phyloP scores from a whole-genome alignment of 169 alveolate species.

The Cryptosporidium bovis region DNA sequence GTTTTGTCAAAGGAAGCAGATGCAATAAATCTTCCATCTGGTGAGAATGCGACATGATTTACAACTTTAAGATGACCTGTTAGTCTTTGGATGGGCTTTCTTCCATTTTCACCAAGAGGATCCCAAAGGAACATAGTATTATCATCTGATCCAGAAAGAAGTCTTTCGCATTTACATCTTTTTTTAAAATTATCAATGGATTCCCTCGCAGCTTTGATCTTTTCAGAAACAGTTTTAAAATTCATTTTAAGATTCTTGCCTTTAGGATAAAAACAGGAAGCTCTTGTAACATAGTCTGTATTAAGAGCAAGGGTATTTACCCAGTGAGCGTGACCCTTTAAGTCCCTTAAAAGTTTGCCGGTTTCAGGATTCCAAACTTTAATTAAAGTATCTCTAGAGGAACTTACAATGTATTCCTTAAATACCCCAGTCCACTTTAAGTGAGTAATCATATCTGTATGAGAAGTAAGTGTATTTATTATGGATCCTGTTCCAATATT shows the following conservation, averaged over 20 bases:
- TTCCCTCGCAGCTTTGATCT: slow-evolving; percentile 73
- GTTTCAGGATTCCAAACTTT: slow-evolving; percentile 91
- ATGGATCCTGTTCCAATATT: slow-evolving; percentile 84
- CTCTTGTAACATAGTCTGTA: slow-evolving; percentile 91
- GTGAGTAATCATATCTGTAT: slow-evolving; percentile 92
- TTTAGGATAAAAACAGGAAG: slow-evolving; percentile 83
- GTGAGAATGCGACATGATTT: slow-evolving; percentile 96
- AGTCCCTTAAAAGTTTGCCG: slow-evolving; percentile 84
- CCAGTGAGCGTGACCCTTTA: slow-evolving; percentile 99
- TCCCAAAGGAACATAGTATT: slow-evolving; percentile 95
- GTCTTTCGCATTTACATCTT: slow-evolving; percentile 91
- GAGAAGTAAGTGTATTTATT: slow-evolving; percentile 89
- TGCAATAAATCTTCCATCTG: slow-evolving; percentile 96
- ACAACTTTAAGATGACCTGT: slow-evolving; percentile 97
- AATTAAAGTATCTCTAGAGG: slow-evolving; percentile 94
- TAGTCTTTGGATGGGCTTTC: slow-evolving; percentile 87
- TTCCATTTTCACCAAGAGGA: slow-evolving; percentile 82
- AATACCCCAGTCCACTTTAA: slow-evolving; percentile 93
- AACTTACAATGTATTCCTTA: slow-evolving; percentile 88
- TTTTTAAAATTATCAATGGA: slow-evolving; percentile 75
- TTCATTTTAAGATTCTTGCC: slow-evolving; percentile 24
- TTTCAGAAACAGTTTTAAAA: slow-evolving; percentile 59
- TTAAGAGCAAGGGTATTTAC: slow-evolving; percentile 95
- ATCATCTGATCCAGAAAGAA: slow-evolving; percentile 98
- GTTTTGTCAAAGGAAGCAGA: slow-evolving; percentile 98